phyloP scores from a whole-genome alignment of 495 filamentous ascomycete genomes.

The Neurospora pannonica region DNA sequence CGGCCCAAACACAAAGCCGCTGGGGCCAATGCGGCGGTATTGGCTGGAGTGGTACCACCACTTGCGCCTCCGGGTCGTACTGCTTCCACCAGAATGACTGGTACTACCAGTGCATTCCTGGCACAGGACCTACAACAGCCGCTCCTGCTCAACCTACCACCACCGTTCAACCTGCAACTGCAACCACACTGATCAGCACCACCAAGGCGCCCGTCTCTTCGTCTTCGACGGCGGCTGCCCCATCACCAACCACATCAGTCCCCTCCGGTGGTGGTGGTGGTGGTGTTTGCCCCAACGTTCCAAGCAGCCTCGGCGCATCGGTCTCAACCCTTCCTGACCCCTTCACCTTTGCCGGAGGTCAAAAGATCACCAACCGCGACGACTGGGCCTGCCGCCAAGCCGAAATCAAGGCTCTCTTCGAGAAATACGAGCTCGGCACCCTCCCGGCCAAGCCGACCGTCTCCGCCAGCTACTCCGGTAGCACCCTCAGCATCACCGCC shows the following conservation, averaged over 20 bases:
- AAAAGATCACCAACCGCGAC: slow-evolving; percentile 31
- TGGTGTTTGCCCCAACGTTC: slow-evolving; percentile 9
- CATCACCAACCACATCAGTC: background rate
- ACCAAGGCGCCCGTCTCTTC: background rate
- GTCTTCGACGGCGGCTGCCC: background rate
- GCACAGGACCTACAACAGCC: slow-evolving; percentile 5
- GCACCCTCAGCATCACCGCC: slow-evolving; percentile 28
- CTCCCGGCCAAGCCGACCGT: slow-evolving; percentile 35
- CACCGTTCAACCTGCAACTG: background rate
- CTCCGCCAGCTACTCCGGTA: slow-evolving; percentile 30
- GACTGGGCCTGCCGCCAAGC: slow-evolving; percentile 41
- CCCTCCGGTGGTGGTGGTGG: background rate
- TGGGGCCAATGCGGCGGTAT: slow-evolving; percentile 39
- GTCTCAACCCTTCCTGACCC: slow-evolving; percentile 37
- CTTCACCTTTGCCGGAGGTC: slow-evolving; percentile 39
- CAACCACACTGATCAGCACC: background rate
- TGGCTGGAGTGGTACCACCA: slow-evolving; percentile 31
- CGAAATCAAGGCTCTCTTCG: slow-evolving; percentile 40
- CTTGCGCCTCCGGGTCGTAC: slow-evolving; percentile 27
- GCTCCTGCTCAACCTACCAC: background rate
- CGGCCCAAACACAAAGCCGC: slow-evolving; percentile 9
- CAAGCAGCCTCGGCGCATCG: slow-evolving; percentile 5
- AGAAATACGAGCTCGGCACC: slow-evolving; percentile 43
- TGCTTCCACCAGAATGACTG: slow-evolving; percentile 33
- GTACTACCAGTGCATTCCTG: slow-evolving; percentile 33